phyloP scores from a whole-genome alignment of 306 rosid species.

The Glycyrrhiza uralensis region DNA sequence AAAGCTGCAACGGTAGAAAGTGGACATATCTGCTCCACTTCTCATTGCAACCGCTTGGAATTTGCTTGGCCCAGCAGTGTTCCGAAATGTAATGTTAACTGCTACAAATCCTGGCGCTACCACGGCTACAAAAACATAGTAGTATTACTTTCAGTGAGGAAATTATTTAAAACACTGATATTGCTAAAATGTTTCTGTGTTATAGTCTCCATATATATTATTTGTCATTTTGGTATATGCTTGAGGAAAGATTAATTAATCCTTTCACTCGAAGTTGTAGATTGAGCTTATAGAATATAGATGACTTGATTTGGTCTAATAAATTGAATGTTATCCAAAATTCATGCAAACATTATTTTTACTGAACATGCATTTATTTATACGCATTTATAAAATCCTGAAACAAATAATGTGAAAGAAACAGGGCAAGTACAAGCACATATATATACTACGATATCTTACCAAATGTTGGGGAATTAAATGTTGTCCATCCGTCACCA shows the following conservation, averaged over 20 bases:
- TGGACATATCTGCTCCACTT: slow-evolving; percentile 68
- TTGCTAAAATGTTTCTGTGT: too few relatives aligned
- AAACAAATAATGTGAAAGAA: too few relatives aligned
- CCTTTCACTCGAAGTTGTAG: too few relatives aligned
- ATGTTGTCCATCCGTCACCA: slow-evolving; percentile 65
- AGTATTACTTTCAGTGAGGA: neutral
- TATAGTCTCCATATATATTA: too few relatives aligned
- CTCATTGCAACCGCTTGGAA: slow-evolving; percentile 65
- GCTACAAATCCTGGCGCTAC: slow-evolving; percentile 51
- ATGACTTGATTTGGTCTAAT: neutral
- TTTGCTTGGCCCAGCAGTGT: slow-evolving; percentile 66
- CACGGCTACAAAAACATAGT: slow-evolving; percentile 38
- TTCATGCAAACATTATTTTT: neutral
- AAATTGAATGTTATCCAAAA: neutral
- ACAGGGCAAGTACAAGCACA: too few relatives aligned
- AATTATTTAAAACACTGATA: neutral
- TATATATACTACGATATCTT: slow-evolving; percentile 14
- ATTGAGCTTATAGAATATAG: neutral
- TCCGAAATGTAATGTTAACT: slow-evolving; percentile 54
- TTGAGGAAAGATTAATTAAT: too few relatives aligned
- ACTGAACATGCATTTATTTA: neutral
- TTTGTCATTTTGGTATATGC: too few relatives aligned
- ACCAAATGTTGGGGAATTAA: slow-evolving; percentile 72
- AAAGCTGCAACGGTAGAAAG: slow-evolving; percentile 80
- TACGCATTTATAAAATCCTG: too few relatives aligned